Evolutionary conservation across 1,284 basidiomycete species (phyloP), one percentile per base, ranked within the genome.

Genomic region (Pholiota adiposa): DNA sequence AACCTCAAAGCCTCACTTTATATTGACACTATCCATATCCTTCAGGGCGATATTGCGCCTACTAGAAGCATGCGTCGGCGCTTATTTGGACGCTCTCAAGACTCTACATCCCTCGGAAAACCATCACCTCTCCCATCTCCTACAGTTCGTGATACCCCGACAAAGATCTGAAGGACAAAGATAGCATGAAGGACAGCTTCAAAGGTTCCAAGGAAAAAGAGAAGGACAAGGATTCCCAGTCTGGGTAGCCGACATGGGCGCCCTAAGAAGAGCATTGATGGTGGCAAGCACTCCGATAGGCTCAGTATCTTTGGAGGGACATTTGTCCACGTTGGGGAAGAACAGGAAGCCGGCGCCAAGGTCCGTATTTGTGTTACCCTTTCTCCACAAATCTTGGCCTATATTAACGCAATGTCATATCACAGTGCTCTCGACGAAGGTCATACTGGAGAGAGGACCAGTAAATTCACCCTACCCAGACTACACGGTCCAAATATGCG

Each of bases 281-380:
- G 67, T n/a, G 68, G 74, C 40, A 88, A 80, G 68, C 70, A 72
- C 33, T 71, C 75, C 18, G 87, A 91, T 50, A 77, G 90, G n/a
- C 73, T 89, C 46, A 92, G 91, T 71, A 86, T 96, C 66, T 94
- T 96, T 70, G 89, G 90, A 18, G 81, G 77, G 27, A 70, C 84
- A 6, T 85, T 90, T 66, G 72, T 75, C 19, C 0, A 78, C 85
- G 6, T 67, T 91, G 58, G 83, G 85, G 33, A 90, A 89, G 69
- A 77, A 78, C 53, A 78, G 94, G 63, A 96, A 96, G 71, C 93
- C 93, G 1, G 81, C 93, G 2, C 94, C 94, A 12, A 83, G 84
- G 70, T 85, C 84, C 83, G 46, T 75, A 9, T 27, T 27, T 77
- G 9, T 82, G 78, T 29, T 16, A 11, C 18, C 7, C 18, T 16